Percentiles rank a stretch among this genome's conserved stretches.
These are phyloP conservation scores for Acorus calamus DNA, from an alignment of 106 monocot species.

Conservation along the genomic window DNA sequence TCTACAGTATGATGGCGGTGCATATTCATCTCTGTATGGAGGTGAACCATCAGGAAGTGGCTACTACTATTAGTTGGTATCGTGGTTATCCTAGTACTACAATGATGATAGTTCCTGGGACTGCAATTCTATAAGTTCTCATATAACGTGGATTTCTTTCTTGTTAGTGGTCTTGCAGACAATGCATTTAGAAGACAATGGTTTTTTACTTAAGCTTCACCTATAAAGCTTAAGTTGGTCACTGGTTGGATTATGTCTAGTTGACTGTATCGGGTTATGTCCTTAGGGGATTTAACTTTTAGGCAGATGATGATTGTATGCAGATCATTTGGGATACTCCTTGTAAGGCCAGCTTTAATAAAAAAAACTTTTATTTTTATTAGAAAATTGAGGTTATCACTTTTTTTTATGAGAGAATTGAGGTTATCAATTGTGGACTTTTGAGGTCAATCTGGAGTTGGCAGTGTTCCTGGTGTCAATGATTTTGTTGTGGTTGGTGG, in stretches of 20 bases:
- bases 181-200: not conserved
- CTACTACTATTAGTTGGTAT: constrained; percentile 53
- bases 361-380: not conserved
- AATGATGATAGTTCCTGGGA: not conserved
- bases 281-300: too few relatives aligned
- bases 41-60: constrained; percentile 38
- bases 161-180: constrained; percentile 3
- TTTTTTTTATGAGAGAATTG: not conserved
- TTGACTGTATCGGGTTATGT: not conserved
- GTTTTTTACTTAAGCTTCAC: not conserved
- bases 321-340: too few relatives aligned
- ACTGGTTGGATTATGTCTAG: not conserved
- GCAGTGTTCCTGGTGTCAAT: too few relatives aligned
- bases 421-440: not conserved
- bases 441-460: constrained; percentile 11
- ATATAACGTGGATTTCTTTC: not conserved
- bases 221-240: not conserved
- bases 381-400: not conserved
- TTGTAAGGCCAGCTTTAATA: not conserved
- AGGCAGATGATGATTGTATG: too few relatives aligned
- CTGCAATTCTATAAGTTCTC: not conserved
- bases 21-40: constrained; percentile 39
- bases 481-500: too few relatives aligned
- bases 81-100: not conserved
- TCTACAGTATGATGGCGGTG: constrained; percentile 42